Conservation (phyloP, 169 alveolate species). For the Plasmodium gonderi region DNA sequence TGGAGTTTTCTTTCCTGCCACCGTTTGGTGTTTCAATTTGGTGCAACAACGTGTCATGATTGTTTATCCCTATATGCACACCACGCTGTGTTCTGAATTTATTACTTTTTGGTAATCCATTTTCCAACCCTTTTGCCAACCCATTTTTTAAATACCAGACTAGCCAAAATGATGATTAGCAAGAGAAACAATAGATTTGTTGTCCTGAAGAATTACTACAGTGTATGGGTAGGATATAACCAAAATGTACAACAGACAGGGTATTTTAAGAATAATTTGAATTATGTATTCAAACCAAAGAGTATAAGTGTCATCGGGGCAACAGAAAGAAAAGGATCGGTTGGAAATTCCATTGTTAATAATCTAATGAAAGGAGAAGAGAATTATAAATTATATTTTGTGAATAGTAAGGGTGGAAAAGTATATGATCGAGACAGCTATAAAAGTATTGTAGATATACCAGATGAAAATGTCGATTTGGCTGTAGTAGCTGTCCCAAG, state of each 20-base stretch:
- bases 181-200: conserved; percentile 9
- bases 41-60: too few species aligned
- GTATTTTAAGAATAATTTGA: conserved; percentile 32
- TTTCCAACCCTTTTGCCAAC: not conserved
- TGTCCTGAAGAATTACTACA: conserved; percentile 2
- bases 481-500: conserved; percentile 83
- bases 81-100: too few species aligned
- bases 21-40: too few species aligned
- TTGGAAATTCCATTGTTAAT: conserved; percentile 79
- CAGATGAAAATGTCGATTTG: conserved; percentile 73
- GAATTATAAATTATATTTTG: conserved; percentile 75
- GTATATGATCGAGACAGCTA: conserved; percentile 76
- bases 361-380: conserved; percentile 73
- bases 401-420: conserved; percentile 75
- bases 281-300: conserved; percentile 74
- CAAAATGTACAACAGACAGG: conserved; percentile 29
- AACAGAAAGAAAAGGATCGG: conserved; percentile 80
- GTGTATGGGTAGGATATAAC: conserved; percentile 62
- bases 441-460: conserved; percentile 39
- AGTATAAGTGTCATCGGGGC: conserved; percentile 83
- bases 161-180: not conserved
- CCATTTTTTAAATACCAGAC: too few species aligned
- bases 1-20: too few species aligned
- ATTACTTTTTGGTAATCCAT: not conserved
- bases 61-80: too few species aligned